These are phyloP conservation scores for Moelleriella libera DNA, from an alignment of 2,329 filamentous ascomycete species.

Conservation along the genomic window DNA sequence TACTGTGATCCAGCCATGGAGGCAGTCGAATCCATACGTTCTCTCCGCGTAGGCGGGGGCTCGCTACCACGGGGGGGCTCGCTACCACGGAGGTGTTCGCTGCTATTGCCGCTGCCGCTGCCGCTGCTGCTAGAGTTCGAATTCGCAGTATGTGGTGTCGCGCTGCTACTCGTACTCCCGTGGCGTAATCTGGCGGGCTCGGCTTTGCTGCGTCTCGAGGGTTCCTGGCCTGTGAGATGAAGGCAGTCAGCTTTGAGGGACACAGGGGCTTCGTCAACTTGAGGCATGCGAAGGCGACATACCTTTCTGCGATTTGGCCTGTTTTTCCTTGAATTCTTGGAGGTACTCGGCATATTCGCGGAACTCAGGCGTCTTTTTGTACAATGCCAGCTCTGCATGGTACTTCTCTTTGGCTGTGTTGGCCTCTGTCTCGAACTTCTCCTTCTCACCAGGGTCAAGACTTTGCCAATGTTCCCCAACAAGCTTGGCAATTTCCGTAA, in stretches of 20 bases:
- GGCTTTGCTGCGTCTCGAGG: conserved; percentile 32
- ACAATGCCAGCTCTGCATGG: conserved; percentile 55
- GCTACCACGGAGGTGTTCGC: no score
- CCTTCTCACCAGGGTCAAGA: conserved; percentile 50
- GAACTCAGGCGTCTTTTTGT: conserved; percentile 63
- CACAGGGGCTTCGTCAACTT: background rate
- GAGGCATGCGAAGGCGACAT: background rate
- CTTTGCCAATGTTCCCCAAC: conserved; percentile 75
- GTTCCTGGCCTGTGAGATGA: conserved; percentile 17
- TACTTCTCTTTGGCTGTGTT: conserved; percentile 64
- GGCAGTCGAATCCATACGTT: conserved; percentile 31
- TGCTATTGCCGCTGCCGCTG: conserved; percentile 9
- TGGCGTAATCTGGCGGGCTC: conserved; percentile 22
- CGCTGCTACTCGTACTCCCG: conserved; percentile 26
- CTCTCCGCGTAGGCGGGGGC: conserved; percentile 28
- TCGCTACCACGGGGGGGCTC: conserved; percentile 34
- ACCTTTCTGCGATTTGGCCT: conserved; percentile 44
- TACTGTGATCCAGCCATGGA: conserved; percentile 31
- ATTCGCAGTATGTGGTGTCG: conserved; percentile 19
- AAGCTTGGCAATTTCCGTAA: conserved; percentile 72
- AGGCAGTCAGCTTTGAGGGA: background rate
- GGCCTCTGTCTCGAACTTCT: conserved; percentile 58
- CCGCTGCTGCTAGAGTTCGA: conserved; percentile 32
- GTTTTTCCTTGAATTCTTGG: conserved; percentile 64
- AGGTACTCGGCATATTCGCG: conserved; percentile 58